These are phyloP conservation scores for Pichia eremophila DNA, from an alignment of 805 yeast species.

Conservation along the genomic window DNA sequence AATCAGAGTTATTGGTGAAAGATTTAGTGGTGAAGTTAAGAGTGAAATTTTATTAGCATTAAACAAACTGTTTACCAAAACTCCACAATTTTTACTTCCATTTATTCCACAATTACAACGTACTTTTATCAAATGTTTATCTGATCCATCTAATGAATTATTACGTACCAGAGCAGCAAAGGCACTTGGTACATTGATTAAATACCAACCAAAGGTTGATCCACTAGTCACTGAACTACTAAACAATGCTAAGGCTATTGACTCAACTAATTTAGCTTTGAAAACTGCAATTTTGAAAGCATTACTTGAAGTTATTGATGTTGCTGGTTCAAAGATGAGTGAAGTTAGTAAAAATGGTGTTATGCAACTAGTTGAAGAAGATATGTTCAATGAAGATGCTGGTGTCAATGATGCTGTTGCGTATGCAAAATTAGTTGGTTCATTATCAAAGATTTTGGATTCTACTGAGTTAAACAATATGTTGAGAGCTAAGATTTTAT, in stretches of 20 bases:
- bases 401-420: constrained; percentile 60
- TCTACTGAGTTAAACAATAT: constrained; percentile 55
- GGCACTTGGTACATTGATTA: constrained; percentile 81
- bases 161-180: constrained; percentile 79
- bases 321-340: constrained; percentile 70
- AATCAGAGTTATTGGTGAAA: constrained; percentile 95
- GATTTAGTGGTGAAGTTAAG: constrained; percentile 84
- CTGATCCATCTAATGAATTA: constrained; percentile 65
- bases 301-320: constrained; percentile 67
- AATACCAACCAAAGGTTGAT: constrained; percentile 87
- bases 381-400: constrained; percentile 31
- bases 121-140: constrained; percentile 85
- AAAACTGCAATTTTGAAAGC: constrained; percentile 83
- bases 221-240: constrained; percentile 82
- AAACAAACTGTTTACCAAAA: constrained; percentile 65
- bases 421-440: constrained; percentile 71
- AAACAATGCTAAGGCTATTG: constrained; percentile 57
- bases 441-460: constrained; percentile 59
- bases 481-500: constrained; percentile 49
- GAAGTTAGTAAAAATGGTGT: constrained; percentile 63
- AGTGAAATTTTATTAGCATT: constrained; percentile 87
- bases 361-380: constrained; percentile 65
- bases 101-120: constrained; percentile 96
- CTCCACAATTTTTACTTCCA: constrained; percentile 87
- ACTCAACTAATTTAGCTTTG: constrained; percentile 46